Conservation (phyloP, 2,329 filamentous ascomycete species). For the Venturia nashicola region DNA sequence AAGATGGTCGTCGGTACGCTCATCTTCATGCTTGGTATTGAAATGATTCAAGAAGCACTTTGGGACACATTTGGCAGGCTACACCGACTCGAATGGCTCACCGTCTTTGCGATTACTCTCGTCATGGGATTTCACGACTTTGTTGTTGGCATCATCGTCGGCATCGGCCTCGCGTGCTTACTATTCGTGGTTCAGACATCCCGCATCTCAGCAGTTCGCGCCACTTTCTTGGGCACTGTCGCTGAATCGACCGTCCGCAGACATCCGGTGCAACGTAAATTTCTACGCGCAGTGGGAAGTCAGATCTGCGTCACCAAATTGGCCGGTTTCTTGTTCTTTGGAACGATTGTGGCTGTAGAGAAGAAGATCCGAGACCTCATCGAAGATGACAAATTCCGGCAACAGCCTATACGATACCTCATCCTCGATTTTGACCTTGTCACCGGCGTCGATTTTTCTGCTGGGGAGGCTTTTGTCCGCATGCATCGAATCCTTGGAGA, state of each 20-base stretch:
- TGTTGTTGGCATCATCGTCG: conserved; percentile 83
- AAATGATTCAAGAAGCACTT: conserved; percentile 77
- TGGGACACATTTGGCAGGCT: conserved; percentile 82
- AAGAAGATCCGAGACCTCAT: conserved; percentile 73
- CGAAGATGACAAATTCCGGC: conserved; percentile 66
- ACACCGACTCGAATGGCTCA: conserved; percentile 76
- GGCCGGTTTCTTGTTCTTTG: conserved; percentile 93
- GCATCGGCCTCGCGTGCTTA: conserved; percentile 82
- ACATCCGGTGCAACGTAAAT: conserved; percentile 79
- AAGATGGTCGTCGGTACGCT: conserved; percentile 93
- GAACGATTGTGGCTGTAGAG: conserved; percentile 92
- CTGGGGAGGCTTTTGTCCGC: conserved; percentile 86
- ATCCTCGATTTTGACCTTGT: conserved; percentile 84
- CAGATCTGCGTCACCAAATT: conserved; percentile 90
- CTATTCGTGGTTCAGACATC: conserved; percentile 89
- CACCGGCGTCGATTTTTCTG: conserved; percentile 88
- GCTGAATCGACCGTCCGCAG: conserved; percentile 86
- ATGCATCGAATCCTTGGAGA: conserved; percentile 74
- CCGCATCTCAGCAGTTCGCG: conserved; percentile 74
- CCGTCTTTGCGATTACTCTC: conserved; percentile 76
- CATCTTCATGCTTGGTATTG: conserved; percentile 90
- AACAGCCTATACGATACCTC: conserved; percentile 75
- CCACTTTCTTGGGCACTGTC: conserved; percentile 79
- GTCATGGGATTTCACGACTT: conserved; percentile 98
- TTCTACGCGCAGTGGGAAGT: conserved; percentile 69